Base-by-base conservation (phyloP, 306 rosid genomes). In the Sechiopsis laciniata region DNA sequence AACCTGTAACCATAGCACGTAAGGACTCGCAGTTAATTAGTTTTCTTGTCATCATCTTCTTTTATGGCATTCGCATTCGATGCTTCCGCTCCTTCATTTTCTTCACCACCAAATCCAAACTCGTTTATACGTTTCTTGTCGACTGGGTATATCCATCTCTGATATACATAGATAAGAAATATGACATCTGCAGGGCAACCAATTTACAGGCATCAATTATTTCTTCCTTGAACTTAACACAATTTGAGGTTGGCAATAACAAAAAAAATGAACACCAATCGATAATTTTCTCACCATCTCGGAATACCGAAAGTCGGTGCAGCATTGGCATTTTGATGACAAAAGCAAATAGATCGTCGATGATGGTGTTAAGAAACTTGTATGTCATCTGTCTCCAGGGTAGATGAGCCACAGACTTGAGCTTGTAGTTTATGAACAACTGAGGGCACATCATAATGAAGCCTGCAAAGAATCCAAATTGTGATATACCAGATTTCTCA, bases 321-420 rank as follows among this genome's bases (percentile, higher is more conserved):
- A 94, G 78, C n/a, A 79, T 79, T 55, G 99, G 99, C 99, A 94
- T 94, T 84, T 94, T 94, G 54, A 94, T 94, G 85, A 94, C 99
- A 56, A 94, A 94, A 75, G 99, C 99, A 80, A 94, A 94, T 51
- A 94, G 89, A 83, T 94, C 99, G 74, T 94, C 97, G 52, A 94
- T 94, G 82, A 94, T 94, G 73, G 99, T 94, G 85, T 94, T 94
- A 77, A 94, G 96, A 82, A 94, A 94, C 87, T 94, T 94, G 91
- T 94, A 94, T 62, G 99, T 94, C 97, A 94, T 94, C 82, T 94
- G 99, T 84, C 99, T 89, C 99, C 99, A 94, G 29, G 99, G 99
- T 59, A 94, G 85, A 87, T 94, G 99, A 76, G 99, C 99, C 74
- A 94, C 99, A 58, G 99, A 94, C 85, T 94, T 86, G 70, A 94